Percentiles rank a stretch among this genome's conserved stretches.
Conservation (phyloP, 805 yeast species). For the Candida mattraensis region DNA sequence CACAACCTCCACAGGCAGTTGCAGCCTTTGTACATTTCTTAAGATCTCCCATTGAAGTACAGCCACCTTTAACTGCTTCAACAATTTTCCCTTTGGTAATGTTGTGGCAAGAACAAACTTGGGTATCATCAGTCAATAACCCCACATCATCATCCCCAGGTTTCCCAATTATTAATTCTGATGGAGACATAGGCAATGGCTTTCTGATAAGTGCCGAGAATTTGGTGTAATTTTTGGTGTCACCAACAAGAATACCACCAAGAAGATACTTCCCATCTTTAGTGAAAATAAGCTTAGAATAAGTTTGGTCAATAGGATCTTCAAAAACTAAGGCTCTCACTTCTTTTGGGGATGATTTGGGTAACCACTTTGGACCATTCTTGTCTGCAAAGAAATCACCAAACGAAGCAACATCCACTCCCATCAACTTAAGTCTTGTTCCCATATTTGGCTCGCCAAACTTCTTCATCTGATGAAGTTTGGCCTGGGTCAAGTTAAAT, state of each 20-base stretch:
- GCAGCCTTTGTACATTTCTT: slow-evolving; percentile 39
- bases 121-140: slow-evolving; percentile 35
- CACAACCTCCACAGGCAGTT: slow-evolving; percentile 42
- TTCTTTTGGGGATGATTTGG: slow-evolving; percentile 26
- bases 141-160: slow-evolving; percentile 31
- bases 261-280: slow-evolving; percentile 37
- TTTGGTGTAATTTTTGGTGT: slow-evolving; percentile 34
- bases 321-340: slow-evolving; percentile 31
- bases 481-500: slow-evolving; percentile 37
- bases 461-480: slow-evolving; percentile 28
- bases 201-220: slow-evolving; percentile 33
- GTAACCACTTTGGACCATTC: slow-evolving; percentile 36
- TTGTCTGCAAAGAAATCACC: slow-evolving; percentile 39
- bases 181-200: slow-evolving; percentile 32
- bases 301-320: slow-evolving; percentile 36
- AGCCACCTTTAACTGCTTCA: slow-evolving; percentile 32
- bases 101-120: slow-evolving; percentile 39
- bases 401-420: slow-evolving; percentile 40
- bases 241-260: slow-evolving; percentile 39
- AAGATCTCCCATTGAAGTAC: slow-evolving; percentile 32
- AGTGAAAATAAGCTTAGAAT: slow-evolving; percentile 35
- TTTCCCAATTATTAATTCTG: slow-evolving; percentile 33
- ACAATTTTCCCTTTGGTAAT: slow-evolving; percentile 34
- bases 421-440: slow-evolving; percentile 38
- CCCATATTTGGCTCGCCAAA: slow-evolving; percentile 37